Conservation (phyloP, 2,329 filamentous ascomycete species). For the Colletotrichum sp. region DNA sequence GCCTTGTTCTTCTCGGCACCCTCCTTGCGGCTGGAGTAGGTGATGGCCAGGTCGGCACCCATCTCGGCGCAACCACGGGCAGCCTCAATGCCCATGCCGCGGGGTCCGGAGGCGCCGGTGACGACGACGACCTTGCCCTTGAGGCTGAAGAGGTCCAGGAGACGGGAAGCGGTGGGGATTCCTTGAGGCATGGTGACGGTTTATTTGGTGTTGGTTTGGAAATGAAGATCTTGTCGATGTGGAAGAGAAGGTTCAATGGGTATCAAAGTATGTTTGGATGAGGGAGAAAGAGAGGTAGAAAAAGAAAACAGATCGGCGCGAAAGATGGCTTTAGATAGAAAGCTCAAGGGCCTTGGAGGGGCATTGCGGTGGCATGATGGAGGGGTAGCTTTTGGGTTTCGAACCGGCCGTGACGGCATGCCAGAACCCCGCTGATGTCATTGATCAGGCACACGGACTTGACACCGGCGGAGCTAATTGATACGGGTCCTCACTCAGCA, state of each 20-base stretch:
- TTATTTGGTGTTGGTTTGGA: neutral
- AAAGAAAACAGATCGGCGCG: neutral
- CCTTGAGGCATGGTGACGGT: conserved; percentile 7
- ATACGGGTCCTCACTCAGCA: conserved; percentile 4
- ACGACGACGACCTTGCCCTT: conserved; percentile 76
- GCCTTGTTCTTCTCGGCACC: conserved; percentile 70
- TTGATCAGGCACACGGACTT: neutral
- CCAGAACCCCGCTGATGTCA: conserved; percentile 18
- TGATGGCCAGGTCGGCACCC: conserved; percentile 73
- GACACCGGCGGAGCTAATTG: neutral
- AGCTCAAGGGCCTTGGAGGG: neutral
- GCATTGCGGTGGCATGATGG: conserved; percentile 10
- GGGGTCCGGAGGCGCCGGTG: conserved; percentile 72
- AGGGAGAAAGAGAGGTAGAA: neutral
- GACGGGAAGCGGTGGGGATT: conserved; percentile 60
- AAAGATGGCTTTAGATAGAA: conserved; percentile 4
- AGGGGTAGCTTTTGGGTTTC: conserved; percentile 14
- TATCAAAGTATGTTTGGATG: neutral
- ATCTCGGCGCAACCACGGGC: conserved; percentile 74
- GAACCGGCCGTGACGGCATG: conserved; percentile 15
- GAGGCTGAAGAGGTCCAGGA: conserved; percentile 73
- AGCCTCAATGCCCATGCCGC: conserved; percentile 73
- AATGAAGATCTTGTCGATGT: neutral
- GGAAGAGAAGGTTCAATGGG: neutral
- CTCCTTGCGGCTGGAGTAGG: conserved; percentile 73